Base-by-base conservation (phyloP, 805 yeast species). In the Candida peoriensis region DNA sequence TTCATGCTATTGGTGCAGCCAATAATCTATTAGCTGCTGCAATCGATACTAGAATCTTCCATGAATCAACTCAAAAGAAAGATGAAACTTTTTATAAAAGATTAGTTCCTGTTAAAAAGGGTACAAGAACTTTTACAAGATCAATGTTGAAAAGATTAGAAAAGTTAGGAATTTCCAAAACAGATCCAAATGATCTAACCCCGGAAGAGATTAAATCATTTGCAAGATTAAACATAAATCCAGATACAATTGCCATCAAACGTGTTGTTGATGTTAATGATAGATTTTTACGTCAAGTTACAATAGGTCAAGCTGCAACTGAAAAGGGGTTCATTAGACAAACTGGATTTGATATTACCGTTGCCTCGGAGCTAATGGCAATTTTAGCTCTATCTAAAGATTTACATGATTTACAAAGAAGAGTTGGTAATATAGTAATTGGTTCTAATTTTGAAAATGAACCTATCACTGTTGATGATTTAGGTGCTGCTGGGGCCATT, bases 331-430 rank as follows among this genome's bases (percentile, higher is more conserved):
- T 77, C 38, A 76, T 82, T 17, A 78, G 97, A 55, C 71, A 75
- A 43, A 79, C 96, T 14, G 97, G 97, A 11, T 88, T 90, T 63
- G 97, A 90, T 58, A 89, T 90, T 57, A 82, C 97, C 11, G 97
- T 90, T 44, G 97, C 97, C 8, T 80, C 90, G 21, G 97, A 90
- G 66, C 75, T 88, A 47, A 90, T 90, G 97, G 97, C 97, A 16
- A 85, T 90, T 38, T 70, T 90, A 46, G 94, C 94, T 11, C 63
- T 83, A 37, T 74, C 87, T 33, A 75, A 71, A 44, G 80, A 84
- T 35, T 66, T 83, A 54, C 61, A 73, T 39, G 93, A 83, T 55
- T 64, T 83, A 71, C 74, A 90, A 61, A 73, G 68, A 44, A 71
- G 94, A 63, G 72, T 82, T 41, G 89, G 93, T 39, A 72, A 66